These are phyloP conservation scores for Colletotrichum godetiae DNA, from an alignment of 2,329 filamentous ascomycete species.

Conservation along the genomic window DNA sequence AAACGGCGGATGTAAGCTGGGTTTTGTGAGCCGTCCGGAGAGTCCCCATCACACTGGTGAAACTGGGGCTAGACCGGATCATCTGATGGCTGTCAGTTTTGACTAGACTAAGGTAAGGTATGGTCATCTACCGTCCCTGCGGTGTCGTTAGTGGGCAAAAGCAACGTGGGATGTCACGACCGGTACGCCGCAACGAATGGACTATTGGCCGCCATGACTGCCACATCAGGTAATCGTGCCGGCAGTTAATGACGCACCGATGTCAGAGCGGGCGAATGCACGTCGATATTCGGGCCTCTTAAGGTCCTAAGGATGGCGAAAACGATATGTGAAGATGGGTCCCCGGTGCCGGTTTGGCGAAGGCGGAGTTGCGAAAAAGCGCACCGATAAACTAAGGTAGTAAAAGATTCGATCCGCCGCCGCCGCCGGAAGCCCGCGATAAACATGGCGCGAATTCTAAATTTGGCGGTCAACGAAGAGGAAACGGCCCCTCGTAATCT, in stretches of 20 bases:
- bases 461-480: slow-evolving; percentile 1
- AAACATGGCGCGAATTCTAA: slow-evolving; percentile 11
- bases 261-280: slow-evolving; percentile 33
- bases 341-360: background rate
- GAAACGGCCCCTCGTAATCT: background rate
- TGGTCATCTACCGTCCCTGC: slow-evolving; percentile 30
- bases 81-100: slow-evolving; percentile 32
- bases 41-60: slow-evolving; percentile 31
- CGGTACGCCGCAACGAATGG: slow-evolving; percentile 24
- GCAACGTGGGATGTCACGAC: slow-evolving; percentile 31
- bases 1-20: slow-evolving; percentile 30
- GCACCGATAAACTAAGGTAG: background rate
- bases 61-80: slow-evolving; percentile 35
- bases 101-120: slow-evolving; percentile 26
- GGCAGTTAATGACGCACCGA: slow-evolving; percentile 28
- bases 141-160: slow-evolving; percentile 32
- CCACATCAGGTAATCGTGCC: slow-evolving; percentile 26
- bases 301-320: slow-evolving; percentile 1
- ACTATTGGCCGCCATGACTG: slow-evolving; percentile 36
- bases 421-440: background rate
- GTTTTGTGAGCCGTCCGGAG: slow-evolving; percentile 33
- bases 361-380: background rate
- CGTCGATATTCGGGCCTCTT: slow-evolving; percentile 17
- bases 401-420: background rate
- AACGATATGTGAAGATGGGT: slow-evolving; percentile 3